Base-by-base conservation (phyloP, 768 basidiomycete genomes). In the Mrakia hoshinonis region DNA sequence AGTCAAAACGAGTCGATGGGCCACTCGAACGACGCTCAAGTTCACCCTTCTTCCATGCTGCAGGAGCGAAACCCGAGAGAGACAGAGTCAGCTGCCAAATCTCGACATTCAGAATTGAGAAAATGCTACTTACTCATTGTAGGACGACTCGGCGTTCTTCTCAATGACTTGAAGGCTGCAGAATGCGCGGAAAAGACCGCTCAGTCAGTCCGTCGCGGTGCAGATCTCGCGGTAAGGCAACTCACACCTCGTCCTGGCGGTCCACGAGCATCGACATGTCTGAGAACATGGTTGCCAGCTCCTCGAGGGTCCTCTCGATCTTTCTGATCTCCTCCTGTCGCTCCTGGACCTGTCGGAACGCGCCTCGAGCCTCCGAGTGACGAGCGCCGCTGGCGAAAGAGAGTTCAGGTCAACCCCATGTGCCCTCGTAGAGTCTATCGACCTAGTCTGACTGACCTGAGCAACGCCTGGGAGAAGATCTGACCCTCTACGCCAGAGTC, bases 401-500 rank as follows among this genome's bases (percentile, higher is more conserved):
- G 43, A 43, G n/a, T n/a, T n/a, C n/a, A n/a, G n/a, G n/a, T n/a
- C n/a, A n/a, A n/a, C n/a, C n/a, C n/a, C n/a, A n/a, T n/a, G n/a
- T 55, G 54, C 2, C 20, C 49, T 5, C 6, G 0, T 7, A 26
- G 13, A 31, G 18, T 18, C 54, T 26, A 12, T 24, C 29, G 54
- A 55, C 54, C 26, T 15, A 5, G 54, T n/a, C n/a, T n/a, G n/a
- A n/a, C 58, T 61, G 18, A 61, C 58, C 34, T 61, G 18, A 61
- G 58, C 58, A 61, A n/a, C 15, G 58, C 58, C 58, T 61, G 58
- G 18, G 58, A 61, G 36, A 61, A 61, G 34, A 61, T 61, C 58
- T 61, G 58, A 0, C 58, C 58, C 34, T 61, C 58, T 3, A 61
- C 58, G 2, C 58, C 58, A 9, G 58, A 9, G 20, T 61, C 58